phyloP scores from a whole-genome alignment of 495 filamentous ascomycete genomes.

The Glonium stellatum region DNA sequence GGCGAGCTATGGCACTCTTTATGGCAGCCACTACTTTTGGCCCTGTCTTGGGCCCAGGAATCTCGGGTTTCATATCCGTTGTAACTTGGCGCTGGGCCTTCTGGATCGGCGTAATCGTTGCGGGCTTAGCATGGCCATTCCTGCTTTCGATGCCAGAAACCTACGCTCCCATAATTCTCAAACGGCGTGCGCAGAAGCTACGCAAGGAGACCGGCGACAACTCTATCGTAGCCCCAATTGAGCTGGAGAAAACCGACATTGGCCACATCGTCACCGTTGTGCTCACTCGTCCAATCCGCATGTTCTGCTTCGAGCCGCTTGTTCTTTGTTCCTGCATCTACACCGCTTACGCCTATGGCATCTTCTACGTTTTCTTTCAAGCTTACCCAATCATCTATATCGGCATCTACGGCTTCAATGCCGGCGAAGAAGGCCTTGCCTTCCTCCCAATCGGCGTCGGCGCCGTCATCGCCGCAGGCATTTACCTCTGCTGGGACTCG shows the following conservation, averaged over 20 bases:
- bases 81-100: constrained; percentile 48
- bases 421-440: constrained; percentile 34
- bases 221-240: constrained; percentile 38
- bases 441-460: constrained; percentile 39
- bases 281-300: constrained; percentile 45
- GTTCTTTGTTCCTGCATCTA: constrained; percentile 62
- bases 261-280: constrained; percentile 36
- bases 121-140: constrained; percentile 37
- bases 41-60: constrained; percentile 35
- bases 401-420: constrained; percentile 35
- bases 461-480: constrained; percentile 40
- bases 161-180: constrained; percentile 53
- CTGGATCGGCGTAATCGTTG: constrained; percentile 47
- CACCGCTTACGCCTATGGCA: constrained; percentile 49
- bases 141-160: constrained; percentile 47
- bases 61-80: constrained; percentile 33
- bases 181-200: constrained; percentile 47
- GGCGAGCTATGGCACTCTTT: constrained; percentile 64
- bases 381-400: constrained; percentile 34
- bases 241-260: constrained; percentile 39
- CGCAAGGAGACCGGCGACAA: constrained; percentile 40
- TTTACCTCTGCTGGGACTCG: constrained; percentile 50
- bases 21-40: constrained; percentile 52
- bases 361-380: constrained; percentile 72
- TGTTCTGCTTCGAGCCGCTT: constrained; percentile 55